Evolutionary conservation across 1,139 yeast genomes (phyloP), one percentile per base, ranked within the genome.

Genomic region (Pichia sorboxylosa): DNA sequence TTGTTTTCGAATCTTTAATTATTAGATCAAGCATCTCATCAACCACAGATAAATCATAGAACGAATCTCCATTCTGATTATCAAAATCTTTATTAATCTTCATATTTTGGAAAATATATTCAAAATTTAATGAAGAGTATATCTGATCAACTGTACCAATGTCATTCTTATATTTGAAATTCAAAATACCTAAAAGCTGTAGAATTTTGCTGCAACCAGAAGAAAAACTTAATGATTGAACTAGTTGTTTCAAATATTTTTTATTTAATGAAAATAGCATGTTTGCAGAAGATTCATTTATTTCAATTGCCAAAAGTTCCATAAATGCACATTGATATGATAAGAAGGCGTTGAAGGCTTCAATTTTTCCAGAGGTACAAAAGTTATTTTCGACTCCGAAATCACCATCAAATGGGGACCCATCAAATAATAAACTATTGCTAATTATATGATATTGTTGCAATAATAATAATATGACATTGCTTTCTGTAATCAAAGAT

Each of bases 271-370:
- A 64, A 2, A 68, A 54, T 0, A 83, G 68, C 2, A 74, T 72
- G 20, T 51, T 46, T 3, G 45, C 48, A 2, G 77, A 65, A n/a
- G 74, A 62, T 36, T 66, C 66, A 47, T 80, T 85, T 21, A 84
- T 61, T 43, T 83, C 92, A 36, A 79, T 56, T n/a, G 90, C 70
- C 35, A 83, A 56, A 45, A 75, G 73, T 42, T 79, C 82, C 22
- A 83, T 58, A 6, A 79, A 58, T 18, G 66, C 59, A 29, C 73
- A 68, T 48, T 94, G 66, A 43, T 73, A 78, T 28, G 61, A 65
- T 36, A 79, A 64, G 45, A 82, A 80, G 1, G 75, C 62, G 28
- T 73, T 59, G 34, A 83, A 61, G 0, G 93, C 64, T 22, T 71
- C 66, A 30, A 69, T 58, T 9, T 49, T 48, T 24, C 59, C 63